phyloP scores from a whole-genome alignment of 2,329 filamentous ascomycete genomes.

The Sporothrix euskadiensis region DNA sequence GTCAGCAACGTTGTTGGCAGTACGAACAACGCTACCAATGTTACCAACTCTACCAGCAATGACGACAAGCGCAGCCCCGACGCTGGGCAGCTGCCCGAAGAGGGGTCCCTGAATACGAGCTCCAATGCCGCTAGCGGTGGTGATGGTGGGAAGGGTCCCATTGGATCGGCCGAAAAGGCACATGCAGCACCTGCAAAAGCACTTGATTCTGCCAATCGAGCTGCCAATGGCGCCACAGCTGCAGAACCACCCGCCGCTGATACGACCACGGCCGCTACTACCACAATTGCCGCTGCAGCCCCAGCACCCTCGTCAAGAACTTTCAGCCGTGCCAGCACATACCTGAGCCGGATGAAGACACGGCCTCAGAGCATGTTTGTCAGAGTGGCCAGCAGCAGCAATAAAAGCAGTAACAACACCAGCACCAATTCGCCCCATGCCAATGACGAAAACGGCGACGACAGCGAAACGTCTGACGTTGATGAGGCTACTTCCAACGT shows the following conservation, averaged over 20 bases:
- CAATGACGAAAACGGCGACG: slow-evolving; percentile 4
- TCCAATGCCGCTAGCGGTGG: slow-evolving; percentile 27
- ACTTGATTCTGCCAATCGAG: neutral
- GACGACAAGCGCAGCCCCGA: slow-evolving; percentile 33
- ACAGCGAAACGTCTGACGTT: neutral
- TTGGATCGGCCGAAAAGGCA: slow-evolving; percentile 17
- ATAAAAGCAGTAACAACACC: slow-evolving; percentile 12
- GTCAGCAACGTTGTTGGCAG: slow-evolving; percentile 1
- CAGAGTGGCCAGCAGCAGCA: slow-evolving; percentile 39
- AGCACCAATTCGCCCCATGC: neutral
- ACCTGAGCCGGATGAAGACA: slow-evolving; percentile 55
- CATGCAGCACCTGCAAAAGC: neutral
- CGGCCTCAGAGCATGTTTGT: slow-evolving; percentile 47
- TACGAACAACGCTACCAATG: neutral
- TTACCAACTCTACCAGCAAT: neutral
- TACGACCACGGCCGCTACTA: neutral
- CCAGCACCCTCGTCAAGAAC: slow-evolving; percentile 40
- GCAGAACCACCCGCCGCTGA: slow-evolving; percentile 11
- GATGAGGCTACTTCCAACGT: neutral
- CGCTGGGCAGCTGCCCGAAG: neutral
- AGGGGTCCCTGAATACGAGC: slow-evolving; percentile 22
- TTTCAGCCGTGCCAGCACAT: slow-evolving; percentile 49
- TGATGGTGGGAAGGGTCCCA: slow-evolving; percentile 17
- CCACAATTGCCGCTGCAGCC: slow-evolving; percentile 17
- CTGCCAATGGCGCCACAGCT: slow-evolving; percentile 21